Base-by-base conservation (phyloP, 2,329 filamentous ascomycete species). In the Didymella sp. region DNA sequence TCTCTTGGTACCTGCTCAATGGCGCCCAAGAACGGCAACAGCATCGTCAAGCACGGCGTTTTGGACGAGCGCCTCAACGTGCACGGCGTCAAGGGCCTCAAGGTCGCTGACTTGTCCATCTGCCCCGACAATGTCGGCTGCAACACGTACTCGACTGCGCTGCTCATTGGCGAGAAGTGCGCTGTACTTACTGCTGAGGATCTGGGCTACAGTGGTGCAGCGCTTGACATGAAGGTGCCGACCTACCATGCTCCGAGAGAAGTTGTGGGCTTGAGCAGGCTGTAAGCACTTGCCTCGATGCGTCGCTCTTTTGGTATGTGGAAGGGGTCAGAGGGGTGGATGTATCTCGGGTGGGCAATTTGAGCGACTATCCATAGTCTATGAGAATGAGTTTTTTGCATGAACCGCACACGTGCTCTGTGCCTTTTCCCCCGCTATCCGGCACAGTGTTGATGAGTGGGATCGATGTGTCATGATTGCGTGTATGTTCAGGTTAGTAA, bases 11-110 rank as follows among this genome's bases (percentile, higher is more conserved):
- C 89, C 1, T 91, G 89, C 78, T 90, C 87, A 49, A 92, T 92
- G 88, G 89, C 88, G 0, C 90, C 90, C 4, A 83, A 78, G 58
- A 84, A 91, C 69, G 90, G 90, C 58, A 93, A 92, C 79, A 87
- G 84, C 68, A 90, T 93, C 69, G 89, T 92, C 74, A 90, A 89
- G 79, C 88, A 92, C 68, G 89, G 89, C 58, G 89, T 92, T 0
- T 77, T 92, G 33, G 89, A 92, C 70, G 88, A 91, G 76, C 85
- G 89, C 58, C 82, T 92, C 53, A 92, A 91, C 64, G 89, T 92
- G 3, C 88, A 92, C 71, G 89, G 89, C 48, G 88, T 91, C 63
- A 84, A 90, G 80, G 87, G 87, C 15, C 83, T 92, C 67, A 92
- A 92, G 82, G 89, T 92, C 22, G 88, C 88, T 12, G 89, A 92